These are phyloP conservation scores for Puccinia triticina DNA, from an alignment of 1,284 basidiomycete species.

Conservation along the genomic window DNA sequence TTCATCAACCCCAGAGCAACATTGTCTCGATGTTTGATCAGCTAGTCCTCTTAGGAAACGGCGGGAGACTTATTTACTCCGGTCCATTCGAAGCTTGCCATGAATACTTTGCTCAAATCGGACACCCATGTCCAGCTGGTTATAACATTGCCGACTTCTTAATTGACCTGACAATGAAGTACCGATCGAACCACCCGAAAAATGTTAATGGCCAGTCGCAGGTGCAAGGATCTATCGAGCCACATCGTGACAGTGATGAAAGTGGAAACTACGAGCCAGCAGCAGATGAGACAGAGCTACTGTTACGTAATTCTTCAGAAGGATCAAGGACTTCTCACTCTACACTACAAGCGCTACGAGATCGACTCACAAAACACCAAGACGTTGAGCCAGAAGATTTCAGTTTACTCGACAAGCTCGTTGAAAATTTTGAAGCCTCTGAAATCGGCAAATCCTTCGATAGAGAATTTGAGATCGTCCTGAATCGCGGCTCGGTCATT, in stretches of 20 bases:
- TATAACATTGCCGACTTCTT: slow-evolving; percentile 96
- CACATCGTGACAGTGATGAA: slow-evolving; percentile 12
- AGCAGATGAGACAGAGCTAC: slow-evolving; percentile 21
- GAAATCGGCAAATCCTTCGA: slow-evolving; percentile 69
- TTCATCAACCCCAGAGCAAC: slow-evolving; percentile 97
- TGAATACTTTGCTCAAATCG: slow-evolving; percentile 77
- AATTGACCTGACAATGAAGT: slow-evolving; percentile 66
- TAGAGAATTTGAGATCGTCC: slow-evolving; percentile 67
- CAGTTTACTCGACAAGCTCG: slow-evolving; percentile 68
- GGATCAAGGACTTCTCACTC: slow-evolving; percentile 9
- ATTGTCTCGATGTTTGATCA: slow-evolving; percentile 95
- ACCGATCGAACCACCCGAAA: slow-evolving; percentile 21
- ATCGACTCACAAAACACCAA: neutral
- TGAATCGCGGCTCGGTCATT: slow-evolving; percentile 56
- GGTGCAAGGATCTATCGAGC: neutral
- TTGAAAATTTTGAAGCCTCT: slow-evolving; percentile 73
- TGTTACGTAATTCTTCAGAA: slow-evolving; percentile 19
- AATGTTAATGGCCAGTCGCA: neutral
- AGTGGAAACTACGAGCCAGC: neutral
- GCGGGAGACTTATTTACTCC: slow-evolving; percentile 78
- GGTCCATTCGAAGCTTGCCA: slow-evolving; percentile 75
- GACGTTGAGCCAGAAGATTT: slow-evolving; percentile 19
- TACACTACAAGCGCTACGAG: neutral
- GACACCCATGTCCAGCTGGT: slow-evolving; percentile 83
- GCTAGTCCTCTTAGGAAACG: slow-evolving; percentile 76